phyloP scores from a whole-genome alignment of 805 yeast genomes.

The Candida wancherniae region DNA sequence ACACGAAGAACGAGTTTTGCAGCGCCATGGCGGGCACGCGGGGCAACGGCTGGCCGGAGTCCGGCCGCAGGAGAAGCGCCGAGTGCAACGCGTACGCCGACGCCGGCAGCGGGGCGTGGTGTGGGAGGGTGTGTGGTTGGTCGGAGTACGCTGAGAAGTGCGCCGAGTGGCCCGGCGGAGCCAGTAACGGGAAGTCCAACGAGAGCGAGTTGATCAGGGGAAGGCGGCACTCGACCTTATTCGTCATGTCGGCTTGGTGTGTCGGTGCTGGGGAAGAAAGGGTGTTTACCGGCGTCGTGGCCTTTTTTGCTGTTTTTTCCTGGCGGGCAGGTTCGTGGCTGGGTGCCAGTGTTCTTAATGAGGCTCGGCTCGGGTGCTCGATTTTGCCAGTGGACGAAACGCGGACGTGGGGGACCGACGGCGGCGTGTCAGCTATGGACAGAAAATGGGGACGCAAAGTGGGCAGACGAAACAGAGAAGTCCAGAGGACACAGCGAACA shows the following conservation, averaged over 20 bases:
- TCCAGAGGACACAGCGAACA: no score
- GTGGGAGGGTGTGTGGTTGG: not conserved
- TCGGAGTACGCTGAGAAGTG: not conserved
- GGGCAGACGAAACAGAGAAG: no score
- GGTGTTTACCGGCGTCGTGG: no score
- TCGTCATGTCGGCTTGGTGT: conserved; percentile 8
- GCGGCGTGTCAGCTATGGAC: no score
- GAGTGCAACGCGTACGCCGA: conserved; percentile 28
- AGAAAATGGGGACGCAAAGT: no score
- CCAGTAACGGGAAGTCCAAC: conserved; percentile 28
- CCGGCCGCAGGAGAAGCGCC: conserved; percentile 17
- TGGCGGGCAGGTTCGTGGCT: no score
- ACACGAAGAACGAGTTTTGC: not conserved
- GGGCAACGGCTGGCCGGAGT: conserved; percentile 3
- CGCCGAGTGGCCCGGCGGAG: conserved; percentile 1
- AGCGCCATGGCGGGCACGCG: conserved; percentile 1
- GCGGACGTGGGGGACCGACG: no score
- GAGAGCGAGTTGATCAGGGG: conserved; percentile 34
- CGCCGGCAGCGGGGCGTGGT: not conserved
- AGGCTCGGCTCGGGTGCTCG: no score
- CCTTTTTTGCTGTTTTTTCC: no score
- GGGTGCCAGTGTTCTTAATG: no score
- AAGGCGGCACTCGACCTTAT: conserved; percentile 18
- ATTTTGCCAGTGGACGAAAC: no score
- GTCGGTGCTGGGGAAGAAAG: no score